phyloP scores from a whole-genome alignment of 2,329 filamentous ascomycete species.

The Botrytis galanthina region DNA sequence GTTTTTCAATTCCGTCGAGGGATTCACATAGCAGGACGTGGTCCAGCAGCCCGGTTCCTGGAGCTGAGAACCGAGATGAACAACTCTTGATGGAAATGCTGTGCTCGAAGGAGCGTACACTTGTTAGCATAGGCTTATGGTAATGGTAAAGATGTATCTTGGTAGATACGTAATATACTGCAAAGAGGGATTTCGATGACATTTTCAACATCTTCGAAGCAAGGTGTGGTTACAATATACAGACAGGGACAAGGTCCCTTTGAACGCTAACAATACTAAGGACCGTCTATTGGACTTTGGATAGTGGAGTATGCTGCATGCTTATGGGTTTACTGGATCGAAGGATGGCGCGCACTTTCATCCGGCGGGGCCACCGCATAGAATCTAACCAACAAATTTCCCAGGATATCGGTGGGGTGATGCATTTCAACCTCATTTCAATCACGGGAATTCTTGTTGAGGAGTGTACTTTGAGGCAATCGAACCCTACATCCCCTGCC shows the following conservation, averaged over 20 bases:
- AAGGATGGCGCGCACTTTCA: background rate
- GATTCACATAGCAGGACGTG: background rate
- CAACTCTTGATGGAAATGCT: background rate
- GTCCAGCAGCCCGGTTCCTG: conserved; percentile 1
- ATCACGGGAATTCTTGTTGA: background rate
- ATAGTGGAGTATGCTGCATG: background rate
- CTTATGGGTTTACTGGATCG: background rate
- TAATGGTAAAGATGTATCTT: background rate
- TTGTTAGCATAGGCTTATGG: background rate
- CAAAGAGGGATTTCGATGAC: conserved; percentile 2
- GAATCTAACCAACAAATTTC: background rate
- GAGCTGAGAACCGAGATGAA: background rate
- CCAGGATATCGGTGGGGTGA: background rate
- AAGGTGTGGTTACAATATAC: conserved; percentile 14
- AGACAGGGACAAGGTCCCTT: conserved; percentile 9
- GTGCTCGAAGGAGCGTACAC: background rate
- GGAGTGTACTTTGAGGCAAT: background rate
- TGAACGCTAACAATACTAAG: background rate
- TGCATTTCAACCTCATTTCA: background rate
- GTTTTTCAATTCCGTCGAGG: background rate
- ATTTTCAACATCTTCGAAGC: background rate
- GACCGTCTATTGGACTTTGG: background rate
- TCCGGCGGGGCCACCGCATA: conserved; percentile 14
- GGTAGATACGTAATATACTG: background rate
- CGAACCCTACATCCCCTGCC: background rate